Conservation (phyloP, 192 early-diverging fungal genomes). For the Entomortierella lignicola region DNA sequence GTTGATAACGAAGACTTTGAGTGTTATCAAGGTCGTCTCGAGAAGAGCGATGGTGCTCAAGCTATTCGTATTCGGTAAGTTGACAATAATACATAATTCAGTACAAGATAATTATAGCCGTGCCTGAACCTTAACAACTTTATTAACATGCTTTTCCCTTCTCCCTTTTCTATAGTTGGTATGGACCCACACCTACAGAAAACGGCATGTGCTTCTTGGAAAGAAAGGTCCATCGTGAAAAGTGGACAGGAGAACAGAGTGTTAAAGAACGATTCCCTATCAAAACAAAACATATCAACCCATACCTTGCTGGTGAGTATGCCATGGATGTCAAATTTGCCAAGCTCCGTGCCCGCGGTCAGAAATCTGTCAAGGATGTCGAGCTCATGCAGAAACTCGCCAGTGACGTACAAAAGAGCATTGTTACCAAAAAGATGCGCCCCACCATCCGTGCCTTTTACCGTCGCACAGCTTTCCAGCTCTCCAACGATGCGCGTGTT, state of each 20-base stretch:
- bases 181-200: slow-evolving; percentile 78
- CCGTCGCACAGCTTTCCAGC: slow-evolving; percentile 98
- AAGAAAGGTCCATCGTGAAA: slow-evolving; percentile 57
- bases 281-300: slow-evolving; percentile 94
- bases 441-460: slow-evolving; percentile 91
- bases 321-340: slow-evolving; percentile 78
- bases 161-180: slow-evolving; percentile 68
- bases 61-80: slow-evolving; percentile 84
- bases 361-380: slow-evolving; percentile 85
- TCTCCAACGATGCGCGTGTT: slow-evolving; percentile 92
- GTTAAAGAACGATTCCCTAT: slow-evolving; percentile 93
- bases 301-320: slow-evolving; percentile 80
- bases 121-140: no score
- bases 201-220: slow-evolving; percentile 85
- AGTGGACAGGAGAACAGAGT: slow-evolving; percentile 77
- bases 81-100: no score
- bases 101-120: no score
- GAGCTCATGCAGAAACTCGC: slow-evolving; percentile 78
- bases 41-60: slow-evolving; percentile 89
- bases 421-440: slow-evolving; percentile 73
- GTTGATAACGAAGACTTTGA: slow-evolving; percentile 92
- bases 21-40: slow-evolving; percentile 88
- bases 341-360: slow-evolving; percentile 80
- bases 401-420: slow-evolving; percentile 75
- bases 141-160: neutral